Conservation (phyloP, 2,329 filamentous ascomycete species). For the Fusarium sp. region DNA sequence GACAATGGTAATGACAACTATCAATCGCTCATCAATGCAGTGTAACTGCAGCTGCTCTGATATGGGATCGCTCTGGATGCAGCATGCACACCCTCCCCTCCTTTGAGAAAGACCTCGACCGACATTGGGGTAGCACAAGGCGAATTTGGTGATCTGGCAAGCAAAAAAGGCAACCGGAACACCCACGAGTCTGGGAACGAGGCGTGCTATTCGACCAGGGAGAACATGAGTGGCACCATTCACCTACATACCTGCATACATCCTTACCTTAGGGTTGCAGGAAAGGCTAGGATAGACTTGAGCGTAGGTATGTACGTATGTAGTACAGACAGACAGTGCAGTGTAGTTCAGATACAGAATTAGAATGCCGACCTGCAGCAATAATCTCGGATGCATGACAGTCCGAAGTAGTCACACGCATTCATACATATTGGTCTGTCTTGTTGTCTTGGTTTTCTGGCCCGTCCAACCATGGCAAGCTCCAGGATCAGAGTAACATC, state of each 20-base stretch:
- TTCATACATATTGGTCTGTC: conserved; percentile 29
- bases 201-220: conserved; percentile 16
- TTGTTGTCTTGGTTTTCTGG: conserved; percentile 3
- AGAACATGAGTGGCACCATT: conserved; percentile 17
- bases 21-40: not conserved
- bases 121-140: conserved; percentile 16
- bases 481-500: conserved; percentile 28
- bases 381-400: conserved; percentile 42
- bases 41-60: not conserved
- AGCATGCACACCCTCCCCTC: conserved; percentile 29
- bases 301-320: conserved; percentile 1
- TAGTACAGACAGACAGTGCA: not conserved
- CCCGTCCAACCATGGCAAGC: conserved; percentile 22
- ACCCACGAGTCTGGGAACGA: conserved; percentile 11
- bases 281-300: conserved; percentile 19
- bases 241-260: not conserved
- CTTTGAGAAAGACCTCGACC: conserved; percentile 12
- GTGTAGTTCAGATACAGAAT: conserved; percentile 12
- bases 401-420: conserved; percentile 41
- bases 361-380: conserved; percentile 40
- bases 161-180: conserved; percentile 30
- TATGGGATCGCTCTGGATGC: conserved; percentile 33
- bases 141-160: conserved; percentile 21
- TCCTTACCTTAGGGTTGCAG: conserved; percentile 13
- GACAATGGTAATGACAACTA: not conserved